These are phyloP conservation scores for Mycena chlorophos DNA, from an alignment of 768 basidiomycete genomes.

Conservation along the genomic window DNA sequence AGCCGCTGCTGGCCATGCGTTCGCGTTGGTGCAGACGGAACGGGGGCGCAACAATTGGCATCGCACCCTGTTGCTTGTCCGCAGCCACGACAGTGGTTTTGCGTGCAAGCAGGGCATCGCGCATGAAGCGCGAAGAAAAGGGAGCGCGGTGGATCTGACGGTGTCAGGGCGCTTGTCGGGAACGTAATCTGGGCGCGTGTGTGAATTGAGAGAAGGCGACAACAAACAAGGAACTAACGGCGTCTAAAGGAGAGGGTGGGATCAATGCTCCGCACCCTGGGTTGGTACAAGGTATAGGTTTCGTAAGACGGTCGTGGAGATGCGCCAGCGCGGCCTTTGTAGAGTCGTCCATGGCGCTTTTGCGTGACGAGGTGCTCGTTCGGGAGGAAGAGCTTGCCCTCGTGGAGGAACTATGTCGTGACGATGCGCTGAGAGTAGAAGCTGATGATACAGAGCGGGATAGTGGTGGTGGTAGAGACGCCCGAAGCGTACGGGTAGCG, in stretches of 20 bases:
- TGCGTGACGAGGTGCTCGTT: background rate
- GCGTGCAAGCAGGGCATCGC: constrained; percentile 11
- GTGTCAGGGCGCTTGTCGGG: background rate
- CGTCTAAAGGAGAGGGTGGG: background rate
- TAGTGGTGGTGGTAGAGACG: constrained; percentile 7
- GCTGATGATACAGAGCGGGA: constrained; percentile 8
- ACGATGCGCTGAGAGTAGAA: background rate
- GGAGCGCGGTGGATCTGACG: background rate
- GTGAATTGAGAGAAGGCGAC: background rate
- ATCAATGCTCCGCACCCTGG: constrained; percentile 11
- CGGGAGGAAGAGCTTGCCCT: background rate
- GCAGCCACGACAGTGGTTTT: constrained; percentile 17
- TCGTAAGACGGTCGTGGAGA: constrained; percentile 3
- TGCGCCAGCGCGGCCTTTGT: constrained; percentile 4
- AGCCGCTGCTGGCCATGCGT: background rate
- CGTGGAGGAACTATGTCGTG: constrained; percentile 12
- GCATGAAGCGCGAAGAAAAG: constrained; percentile 16
- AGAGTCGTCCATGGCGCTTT: background rate
- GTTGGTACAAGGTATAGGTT: constrained; percentile 5
- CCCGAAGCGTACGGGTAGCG: constrained; percentile 11
- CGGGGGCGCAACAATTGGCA: background rate
- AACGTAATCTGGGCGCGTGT: constrained; percentile 1
- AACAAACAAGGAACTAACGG: background rate
- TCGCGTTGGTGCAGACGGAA: background rate
- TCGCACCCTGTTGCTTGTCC: constrained; percentile 1